Evolutionary conservation across 2,329 filamentous ascomycete genomes (phyloP).

Genomic region (Myriangium duriaei): DNA sequence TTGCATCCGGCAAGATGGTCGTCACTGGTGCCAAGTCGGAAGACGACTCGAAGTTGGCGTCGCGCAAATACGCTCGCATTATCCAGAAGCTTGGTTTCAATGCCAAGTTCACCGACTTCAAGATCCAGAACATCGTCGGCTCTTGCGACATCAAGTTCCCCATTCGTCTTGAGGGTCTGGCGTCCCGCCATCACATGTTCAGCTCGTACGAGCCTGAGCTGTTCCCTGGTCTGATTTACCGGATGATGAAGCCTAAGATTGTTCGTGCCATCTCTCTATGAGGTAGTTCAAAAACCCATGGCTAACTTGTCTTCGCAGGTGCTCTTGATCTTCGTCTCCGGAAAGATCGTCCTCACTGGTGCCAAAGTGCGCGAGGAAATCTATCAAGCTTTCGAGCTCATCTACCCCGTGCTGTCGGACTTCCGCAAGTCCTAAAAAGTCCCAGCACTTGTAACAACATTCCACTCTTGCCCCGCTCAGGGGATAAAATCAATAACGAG

Average conservation of each 20-base stretch:
- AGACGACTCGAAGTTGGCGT: conserved; percentile 93
- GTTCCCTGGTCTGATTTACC: conserved; percentile 98
- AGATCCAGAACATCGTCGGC: conserved; percentile 99
- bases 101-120: conserved; percentile 98
- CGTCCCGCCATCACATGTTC: conserved; percentile 97
- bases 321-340: conserved; percentile 91
- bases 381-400: conserved; percentile 92
- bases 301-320: conserved; percentile 46
- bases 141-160: conserved; percentile 99
- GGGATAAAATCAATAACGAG: conserved; percentile 6
- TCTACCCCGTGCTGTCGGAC: conserved; percentile 77
- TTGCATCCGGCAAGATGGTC: conserved; percentile 98
- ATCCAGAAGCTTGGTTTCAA: conserved; percentile 99
- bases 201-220: conserved; percentile 96
- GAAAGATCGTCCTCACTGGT: conserved; percentile 95
- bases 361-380: conserved; percentile 98
- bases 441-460: conserved; percentile 13
- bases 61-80: conserved; percentile 94
- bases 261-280: conserved; percentile 7
- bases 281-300: too few species aligned
- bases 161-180: conserved; percentile 89
- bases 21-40: conserved; percentile 55
- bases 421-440: conserved; percentile 24
- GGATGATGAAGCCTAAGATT: conserved; percentile 99
- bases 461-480: conserved; percentile 6